phyloP scores from a whole-genome alignment of 1,284 basidiomycete genomes.

The Takashimella tepidaria region DNA sequence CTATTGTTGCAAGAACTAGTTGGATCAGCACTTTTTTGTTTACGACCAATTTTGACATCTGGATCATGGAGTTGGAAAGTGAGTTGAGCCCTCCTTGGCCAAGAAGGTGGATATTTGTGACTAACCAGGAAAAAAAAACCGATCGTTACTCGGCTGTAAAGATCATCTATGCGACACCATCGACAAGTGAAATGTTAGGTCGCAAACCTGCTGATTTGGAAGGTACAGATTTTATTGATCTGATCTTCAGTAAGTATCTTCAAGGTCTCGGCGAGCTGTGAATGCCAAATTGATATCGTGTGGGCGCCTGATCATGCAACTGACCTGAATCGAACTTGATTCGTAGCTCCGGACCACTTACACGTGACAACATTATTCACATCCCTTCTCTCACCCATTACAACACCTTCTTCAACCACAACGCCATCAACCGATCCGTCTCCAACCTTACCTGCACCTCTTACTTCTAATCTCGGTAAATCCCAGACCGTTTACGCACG shows the following conservation, averaged over 20 bases:
- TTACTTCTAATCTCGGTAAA: too few relatives aligned
- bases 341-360: constrained; percentile 23
- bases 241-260: constrained; percentile 31
- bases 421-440: constrained; percentile 10
- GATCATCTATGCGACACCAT: constrained; percentile 41
- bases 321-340: too few relatives aligned
- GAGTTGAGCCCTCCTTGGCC: constrained; percentile 2
- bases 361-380: constrained; percentile 24
- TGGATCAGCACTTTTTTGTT: constrained; percentile 38
- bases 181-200: constrained; percentile 35
- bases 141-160: constrained; percentile 3
- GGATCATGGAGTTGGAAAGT: constrained; percentile 30
- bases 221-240: constrained; percentile 38
- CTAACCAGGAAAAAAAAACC: background rate
- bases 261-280: background rate
- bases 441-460: background rate
- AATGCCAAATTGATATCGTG: too few relatives aligned
- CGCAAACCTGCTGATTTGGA: constrained; percentile 36
- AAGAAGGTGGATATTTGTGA: background rate
- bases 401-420: constrained; percentile 4
- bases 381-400: constrained; percentile 16
- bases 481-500: constrained; percentile 25
- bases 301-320: too few relatives aligned
- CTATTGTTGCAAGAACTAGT: constrained; percentile 42
- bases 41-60: constrained; percentile 26